Base-by-base conservation (phyloP, 2,329 filamentous ascomycete genomes). In the Scolecobasidium constrictum region DNA sequence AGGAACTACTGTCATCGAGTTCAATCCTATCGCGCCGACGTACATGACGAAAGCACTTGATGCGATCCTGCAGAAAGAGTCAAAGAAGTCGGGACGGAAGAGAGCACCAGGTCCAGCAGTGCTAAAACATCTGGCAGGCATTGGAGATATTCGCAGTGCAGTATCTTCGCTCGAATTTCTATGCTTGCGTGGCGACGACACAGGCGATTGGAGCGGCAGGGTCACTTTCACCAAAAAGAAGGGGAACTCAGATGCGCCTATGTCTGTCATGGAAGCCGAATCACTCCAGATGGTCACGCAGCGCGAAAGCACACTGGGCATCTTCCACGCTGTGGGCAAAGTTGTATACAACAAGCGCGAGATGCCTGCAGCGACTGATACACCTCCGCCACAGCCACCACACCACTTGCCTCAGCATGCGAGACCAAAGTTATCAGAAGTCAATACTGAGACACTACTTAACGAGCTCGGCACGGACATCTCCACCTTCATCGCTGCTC, bases 261-360 rank as follows among this genome's bases (percentile, higher is more conserved):
- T 94, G 45, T 94, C 87, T 0, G 73, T 75, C 47, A 80, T 82
- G 54, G 92, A 96, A 59, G 69, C 76, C 46, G 82, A 93, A 48
- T 88, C 79, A 4, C 62, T 96, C 7, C 78, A 86, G 54, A 67
- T 92, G 46, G 76, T 96, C 17, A 86, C 84, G 1, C 86, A 88
- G 54, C 77, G 92, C 44, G 92, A 96, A 63, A 81, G 84, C 13
- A 94, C 82, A 48, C 68, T 98, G 3, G 92, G 90, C 2, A 86
- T 98, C 40, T 98, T 98, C 56, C 92, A 98, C 59, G 87, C 92
- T 1, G 84, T 96, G 11, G 92, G 90, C 3, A 95, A 92, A 57
- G 85, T 98, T 2, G 81, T 96, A 1, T 94, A 96, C 66, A 98
- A 98, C 66, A 98, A 95, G 59, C 76, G 92, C 36, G 73, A 83